Conservation (phyloP, 805 yeast genomes). For the Starmerella apis region DNA sequence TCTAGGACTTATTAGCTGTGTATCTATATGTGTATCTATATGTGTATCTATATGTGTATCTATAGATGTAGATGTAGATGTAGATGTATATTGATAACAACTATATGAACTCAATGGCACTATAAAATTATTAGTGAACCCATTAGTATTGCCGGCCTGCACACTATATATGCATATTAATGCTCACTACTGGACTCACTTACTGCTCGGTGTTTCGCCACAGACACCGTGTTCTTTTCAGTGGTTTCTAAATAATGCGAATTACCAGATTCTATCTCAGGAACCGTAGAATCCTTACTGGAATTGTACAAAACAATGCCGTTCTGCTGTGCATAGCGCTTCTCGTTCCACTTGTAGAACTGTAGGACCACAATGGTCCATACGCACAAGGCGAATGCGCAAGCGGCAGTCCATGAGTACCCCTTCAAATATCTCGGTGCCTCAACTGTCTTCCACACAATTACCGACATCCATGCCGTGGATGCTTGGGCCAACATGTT, state of each 20-base stretch:
- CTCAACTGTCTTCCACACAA: conserved; percentile 35
- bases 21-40: no score
- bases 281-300: conserved; percentile 9
- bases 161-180: no score
- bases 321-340: conserved; percentile 17
- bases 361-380: conserved; percentile 24
- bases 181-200: no score
- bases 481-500: conserved; percentile 45
- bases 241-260: neutral
- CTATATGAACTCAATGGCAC: no score
- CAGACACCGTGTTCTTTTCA: neutral
- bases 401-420: conserved; percentile 23
- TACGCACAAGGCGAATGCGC: conserved; percentile 20
- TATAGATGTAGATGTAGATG: no score
- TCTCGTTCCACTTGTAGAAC: conserved; percentile 19
- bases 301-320: conserved; percentile 21
- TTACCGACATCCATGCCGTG: conserved; percentile 44
- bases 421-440: conserved; percentile 28
- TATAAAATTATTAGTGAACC: no score
- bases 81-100: no score
- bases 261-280: conserved; percentile 1
- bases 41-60: no score
- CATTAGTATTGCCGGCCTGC: no score
- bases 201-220: neutral
- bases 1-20: no score